phyloP scores from a whole-genome alignment of 352 stramenopile species.

The Phytopythium delawarense region DNA sequence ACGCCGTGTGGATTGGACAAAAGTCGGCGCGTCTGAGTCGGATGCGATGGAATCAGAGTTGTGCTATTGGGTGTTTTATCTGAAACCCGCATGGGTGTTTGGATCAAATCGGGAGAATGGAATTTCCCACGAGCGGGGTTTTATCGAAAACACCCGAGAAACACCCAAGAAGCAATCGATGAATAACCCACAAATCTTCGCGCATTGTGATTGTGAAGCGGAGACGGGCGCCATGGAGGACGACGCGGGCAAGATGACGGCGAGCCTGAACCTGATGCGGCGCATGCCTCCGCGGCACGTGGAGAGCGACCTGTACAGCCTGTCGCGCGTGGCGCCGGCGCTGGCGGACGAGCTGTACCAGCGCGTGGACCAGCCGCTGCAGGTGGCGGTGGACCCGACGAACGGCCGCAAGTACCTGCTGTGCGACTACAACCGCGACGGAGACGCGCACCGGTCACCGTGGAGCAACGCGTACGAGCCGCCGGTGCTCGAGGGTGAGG shows the following conservation, averaged over 20 bases:
- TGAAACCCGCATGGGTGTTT: too few relatives aligned
- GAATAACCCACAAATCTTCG: too few relatives aligned
- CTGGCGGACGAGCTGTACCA: conserved; percentile 91
- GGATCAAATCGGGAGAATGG: too few relatives aligned
- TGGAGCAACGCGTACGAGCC: conserved; percentile 93
- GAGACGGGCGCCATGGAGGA: conserved; percentile 19
- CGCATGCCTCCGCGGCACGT: conserved; percentile 86
- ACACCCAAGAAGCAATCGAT: too few relatives aligned
- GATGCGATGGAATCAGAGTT: too few relatives aligned
- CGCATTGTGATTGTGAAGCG: too few relatives aligned
- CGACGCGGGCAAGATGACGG: conserved; percentile 50
- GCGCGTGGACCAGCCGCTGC: conserved; percentile 90
- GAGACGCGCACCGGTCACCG: conserved; percentile 89
- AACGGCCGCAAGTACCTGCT: conserved; percentile 91
- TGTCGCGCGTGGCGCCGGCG: conserved; percentile 77
- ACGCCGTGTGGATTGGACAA: neutral
- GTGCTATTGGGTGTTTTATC: too few relatives aligned
- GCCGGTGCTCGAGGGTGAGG: conserved; percentile 68
- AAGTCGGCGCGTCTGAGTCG: neutral
- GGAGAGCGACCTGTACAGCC: conserved; percentile 78
- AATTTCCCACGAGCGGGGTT: too few relatives aligned
- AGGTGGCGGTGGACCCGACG: conserved; percentile 78
- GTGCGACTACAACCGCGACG: conserved; percentile 95
- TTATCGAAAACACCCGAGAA: too few relatives aligned
- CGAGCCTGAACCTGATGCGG: conserved; percentile 87